phyloP scores from a whole-genome alignment of 2,329 filamentous ascomycete species.

The Hirsutella rhossiliensis region DNA sequence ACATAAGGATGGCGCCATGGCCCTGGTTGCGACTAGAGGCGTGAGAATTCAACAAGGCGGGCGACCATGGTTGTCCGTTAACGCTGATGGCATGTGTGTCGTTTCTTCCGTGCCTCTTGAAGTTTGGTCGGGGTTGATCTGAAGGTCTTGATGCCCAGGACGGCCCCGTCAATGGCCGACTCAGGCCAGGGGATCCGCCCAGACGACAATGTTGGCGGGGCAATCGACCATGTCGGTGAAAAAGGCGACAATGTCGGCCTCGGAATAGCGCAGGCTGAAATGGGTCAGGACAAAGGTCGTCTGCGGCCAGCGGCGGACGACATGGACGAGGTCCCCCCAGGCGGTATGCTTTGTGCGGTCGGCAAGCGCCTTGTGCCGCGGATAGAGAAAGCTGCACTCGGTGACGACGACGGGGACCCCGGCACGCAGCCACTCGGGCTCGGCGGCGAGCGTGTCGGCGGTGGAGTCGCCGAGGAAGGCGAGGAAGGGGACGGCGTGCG shows the following conservation, averaged over 20 bases:
- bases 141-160: no score
- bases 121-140: no score
- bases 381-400: constrained; percentile 34
- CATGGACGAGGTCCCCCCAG: constrained; percentile 31
- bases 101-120: no score
- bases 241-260: constrained; percentile 26
- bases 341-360: constrained; percentile 33
- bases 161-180: background rate
- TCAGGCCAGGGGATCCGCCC: constrained; percentile 27
- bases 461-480: constrained; percentile 37
- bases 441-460: constrained; percentile 23
- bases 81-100: no score
- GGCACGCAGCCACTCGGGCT: constrained; percentile 24
- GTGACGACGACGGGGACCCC: constrained; percentile 34
- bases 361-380: constrained; percentile 30
- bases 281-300: constrained; percentile 35
- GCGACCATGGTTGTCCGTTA: no score
- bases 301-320: constrained; percentile 27
- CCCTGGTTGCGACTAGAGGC: no score
- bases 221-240: constrained; percentile 26
- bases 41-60: no score
- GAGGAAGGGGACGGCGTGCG: constrained; percentile 26
- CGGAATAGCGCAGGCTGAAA: constrained; percentile 33
- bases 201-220: constrained; percentile 32
- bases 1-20: background rate